Percentiles rank a stretch among this genome's conserved stretches.
Evolutionary conservation across 306 rosid genomes (phyloP).

Genomic region (Quercus ilex): DNA sequence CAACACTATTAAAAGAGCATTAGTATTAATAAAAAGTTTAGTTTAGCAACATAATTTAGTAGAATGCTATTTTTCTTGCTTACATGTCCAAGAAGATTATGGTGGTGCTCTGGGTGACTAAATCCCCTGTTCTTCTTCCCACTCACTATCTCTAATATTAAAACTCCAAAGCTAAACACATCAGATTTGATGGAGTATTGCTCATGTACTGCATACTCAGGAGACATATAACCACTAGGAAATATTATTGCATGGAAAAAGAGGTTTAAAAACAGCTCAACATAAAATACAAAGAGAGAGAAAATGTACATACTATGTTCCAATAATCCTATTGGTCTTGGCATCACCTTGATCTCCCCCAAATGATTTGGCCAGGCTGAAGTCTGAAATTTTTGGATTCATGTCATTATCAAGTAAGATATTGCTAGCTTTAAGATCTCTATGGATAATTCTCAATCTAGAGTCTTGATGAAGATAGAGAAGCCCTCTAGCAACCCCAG

Average conservation of each 20-base stretch:
- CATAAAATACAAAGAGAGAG: neutral
- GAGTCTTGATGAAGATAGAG: conserved; percentile 34
- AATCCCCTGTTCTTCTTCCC: conserved; percentile 50
- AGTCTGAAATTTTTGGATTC: conserved; percentile 69
- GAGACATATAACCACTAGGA: conserved; percentile 54
- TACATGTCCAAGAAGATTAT: conserved; percentile 51
- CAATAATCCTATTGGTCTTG: conserved; percentile 40
- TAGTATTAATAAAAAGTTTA: too few species aligned
- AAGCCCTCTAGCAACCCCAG: conserved; percentile 22
- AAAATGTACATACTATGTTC: conserved; percentile 45
- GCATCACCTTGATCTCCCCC: conserved; percentile 43
- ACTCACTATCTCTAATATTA: conserved; percentile 44
- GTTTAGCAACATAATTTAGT: too few species aligned
- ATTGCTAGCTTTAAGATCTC: conserved; percentile 55
- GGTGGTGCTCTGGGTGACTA: conserved; percentile 18
- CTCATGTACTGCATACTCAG: conserved; percentile 40
- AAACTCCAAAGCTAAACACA: conserved; percentile 46
- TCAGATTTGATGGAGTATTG: conserved; percentile 39
- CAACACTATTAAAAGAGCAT: too few species aligned
- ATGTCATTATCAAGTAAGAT: conserved; percentile 43
- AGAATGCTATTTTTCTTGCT: neutral
- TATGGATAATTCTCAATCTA: conserved; percentile 29
- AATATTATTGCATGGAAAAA: neutral
- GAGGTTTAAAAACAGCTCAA: neutral
- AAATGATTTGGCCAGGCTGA: conserved; percentile 48